Evolutionary conservation across 768 basidiomycete species (phyloP).

Genomic region (Serendipita vermifera): DNA sequence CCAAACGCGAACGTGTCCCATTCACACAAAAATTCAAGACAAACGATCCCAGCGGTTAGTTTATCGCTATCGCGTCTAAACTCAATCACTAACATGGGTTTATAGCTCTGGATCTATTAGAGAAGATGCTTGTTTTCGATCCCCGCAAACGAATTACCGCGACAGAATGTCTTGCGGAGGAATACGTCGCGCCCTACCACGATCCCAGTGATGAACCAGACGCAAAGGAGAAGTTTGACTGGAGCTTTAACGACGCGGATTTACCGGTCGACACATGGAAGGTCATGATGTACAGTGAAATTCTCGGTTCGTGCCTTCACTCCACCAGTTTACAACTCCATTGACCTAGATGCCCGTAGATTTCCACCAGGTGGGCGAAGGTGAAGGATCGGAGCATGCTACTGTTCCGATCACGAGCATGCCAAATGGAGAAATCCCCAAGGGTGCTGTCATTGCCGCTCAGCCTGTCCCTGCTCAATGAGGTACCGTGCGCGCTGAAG

Average conservation of each 20-base stretch:
- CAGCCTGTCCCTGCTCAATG: too few relatives aligned
- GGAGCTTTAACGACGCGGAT: conserved; percentile 99
- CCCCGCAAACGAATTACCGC: conserved; percentile 94
- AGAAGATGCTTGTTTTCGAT: conserved; percentile 82
- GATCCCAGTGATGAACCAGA: conserved; percentile 96
- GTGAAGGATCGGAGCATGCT: not conserved
- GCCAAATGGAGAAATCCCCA: not conserved
- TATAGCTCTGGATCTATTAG: conserved; percentile 58
- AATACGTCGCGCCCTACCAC: conserved; percentile 94
- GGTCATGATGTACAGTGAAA: conserved; percentile 99
- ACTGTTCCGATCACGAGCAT: not conserved
- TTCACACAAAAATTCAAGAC: conserved; percentile 87
- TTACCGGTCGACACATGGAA: conserved; percentile 98
- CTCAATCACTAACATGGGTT: not conserved
- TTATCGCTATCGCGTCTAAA: not conserved
- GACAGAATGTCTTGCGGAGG: conserved; percentile 84
- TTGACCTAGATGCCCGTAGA: conserved; percentile 9
- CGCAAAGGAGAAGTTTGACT: conserved; percentile 90
- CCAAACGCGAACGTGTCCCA: conserved; percentile 80
- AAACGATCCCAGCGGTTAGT: conserved; percentile 70
- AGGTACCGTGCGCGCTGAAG: too few relatives aligned
- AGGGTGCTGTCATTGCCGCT: too few relatives aligned
- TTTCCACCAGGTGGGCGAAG: conserved; percentile 17
- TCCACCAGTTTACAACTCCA: not conserved
- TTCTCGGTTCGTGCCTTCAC: conserved; percentile 51